Conservation (phyloP, 2,329 filamentous ascomycete species). For the Verticillium nonalfalfae region DNA sequence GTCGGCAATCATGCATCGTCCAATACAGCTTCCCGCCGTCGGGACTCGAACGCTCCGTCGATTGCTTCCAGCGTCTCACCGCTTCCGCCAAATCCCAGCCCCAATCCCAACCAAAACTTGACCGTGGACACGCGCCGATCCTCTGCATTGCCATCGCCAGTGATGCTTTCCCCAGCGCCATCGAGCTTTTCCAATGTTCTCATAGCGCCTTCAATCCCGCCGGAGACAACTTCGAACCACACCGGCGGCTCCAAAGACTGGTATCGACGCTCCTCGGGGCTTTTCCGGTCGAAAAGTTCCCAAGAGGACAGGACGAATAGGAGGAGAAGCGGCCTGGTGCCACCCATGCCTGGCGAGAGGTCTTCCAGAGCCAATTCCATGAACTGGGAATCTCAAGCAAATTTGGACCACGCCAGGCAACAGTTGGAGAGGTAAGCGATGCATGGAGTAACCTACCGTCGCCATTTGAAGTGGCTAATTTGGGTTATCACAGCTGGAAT, state of each 20-base stretch:
- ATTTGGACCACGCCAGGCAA: conserved; percentile 12
- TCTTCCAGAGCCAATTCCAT: conserved; percentile 11
- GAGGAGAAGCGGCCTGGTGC: conserved; percentile 3
- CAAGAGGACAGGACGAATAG: conserved; percentile 4
- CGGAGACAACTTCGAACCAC: conserved; percentile 1
- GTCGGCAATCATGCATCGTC: conserved; percentile 28
- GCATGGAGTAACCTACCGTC: neutral
- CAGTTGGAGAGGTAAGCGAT: conserved; percentile 9
- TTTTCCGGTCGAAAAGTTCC: conserved; percentile 13
- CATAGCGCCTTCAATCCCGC: neutral
- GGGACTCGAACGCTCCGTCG: conserved; percentile 25
- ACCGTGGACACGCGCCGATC: neutral
- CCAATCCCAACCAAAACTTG: conserved; percentile 1
- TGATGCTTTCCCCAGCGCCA: conserved; percentile 1
- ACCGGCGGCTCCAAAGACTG: conserved; percentile 4
- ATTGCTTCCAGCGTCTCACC: conserved; percentile 18
- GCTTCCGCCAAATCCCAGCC: conserved; percentile 4
- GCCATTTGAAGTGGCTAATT: neutral
- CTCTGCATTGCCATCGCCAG: conserved; percentile 1
- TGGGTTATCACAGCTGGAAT: conserved; percentile 20
- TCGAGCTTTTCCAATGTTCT: neutral
- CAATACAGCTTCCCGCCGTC: conserved; percentile 8
- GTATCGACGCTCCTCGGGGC: conserved; percentile 1
- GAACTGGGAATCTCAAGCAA: conserved; percentile 10
- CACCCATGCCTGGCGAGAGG: conserved; percentile 8